Evolutionary conservation across 1,284 basidiomycete species (phyloP).

Genomic region (Malassezia globosa): DNA sequence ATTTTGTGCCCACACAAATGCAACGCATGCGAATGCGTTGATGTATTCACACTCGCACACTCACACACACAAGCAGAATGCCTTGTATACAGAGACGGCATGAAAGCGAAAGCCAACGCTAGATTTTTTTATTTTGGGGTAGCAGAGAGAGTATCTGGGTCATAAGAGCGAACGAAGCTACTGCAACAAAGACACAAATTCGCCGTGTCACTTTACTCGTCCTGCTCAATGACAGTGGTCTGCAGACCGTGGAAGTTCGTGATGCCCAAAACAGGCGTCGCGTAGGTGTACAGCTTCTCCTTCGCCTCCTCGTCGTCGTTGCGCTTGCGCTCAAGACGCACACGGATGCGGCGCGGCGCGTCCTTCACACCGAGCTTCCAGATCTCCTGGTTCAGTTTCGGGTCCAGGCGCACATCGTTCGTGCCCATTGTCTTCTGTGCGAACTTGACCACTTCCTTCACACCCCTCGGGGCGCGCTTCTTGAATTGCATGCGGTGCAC

Average conservation of each 20-base stretch:
- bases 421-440: constrained; percentile 47
- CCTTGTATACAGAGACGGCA: not conserved
- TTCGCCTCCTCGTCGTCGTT: constrained; percentile 48
- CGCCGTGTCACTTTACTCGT: constrained; percentile 24
- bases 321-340: constrained; percentile 46
- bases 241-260: constrained; percentile 45
- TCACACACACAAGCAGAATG: too few species aligned
- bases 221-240: constrained; percentile 44
- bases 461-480: constrained; percentile 44
- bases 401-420: constrained; percentile 47
- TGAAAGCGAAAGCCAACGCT: constrained; percentile 1
- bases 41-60: too few species aligned
- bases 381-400: constrained; percentile 47
- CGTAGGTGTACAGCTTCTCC: constrained; percentile 48
- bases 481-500: constrained; percentile 42
- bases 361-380: constrained; percentile 47
- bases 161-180: not conserved
- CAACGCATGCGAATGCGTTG: too few species aligned
- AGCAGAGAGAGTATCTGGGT: constrained; percentile 1
- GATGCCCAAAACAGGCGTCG: constrained; percentile 42
- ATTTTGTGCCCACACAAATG: too few species aligned
- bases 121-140: constrained; percentile 8
- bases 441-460: constrained; percentile 45
- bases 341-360: constrained; percentile 42
- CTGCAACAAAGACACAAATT: too few species aligned